Evolutionary conservation across 2,329 filamentous ascomycete genomes (phyloP).

Genomic region (Phyllosticta citribraziliensis): DNA sequence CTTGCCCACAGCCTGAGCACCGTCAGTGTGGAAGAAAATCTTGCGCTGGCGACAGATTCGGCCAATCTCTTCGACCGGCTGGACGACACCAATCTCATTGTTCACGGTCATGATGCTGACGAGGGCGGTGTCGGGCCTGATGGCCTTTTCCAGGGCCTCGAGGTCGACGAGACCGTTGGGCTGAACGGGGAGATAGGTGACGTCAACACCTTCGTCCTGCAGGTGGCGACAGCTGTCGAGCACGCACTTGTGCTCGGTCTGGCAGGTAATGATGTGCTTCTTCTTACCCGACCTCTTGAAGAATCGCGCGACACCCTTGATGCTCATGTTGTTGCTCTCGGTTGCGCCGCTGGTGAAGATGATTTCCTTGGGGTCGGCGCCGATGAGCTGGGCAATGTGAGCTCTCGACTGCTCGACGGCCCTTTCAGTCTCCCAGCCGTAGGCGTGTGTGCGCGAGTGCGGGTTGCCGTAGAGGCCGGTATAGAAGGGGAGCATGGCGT

Average conservation of each 20-base stretch:
- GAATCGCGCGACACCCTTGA: constrained; percentile 95
- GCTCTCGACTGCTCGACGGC: constrained; percentile 79
- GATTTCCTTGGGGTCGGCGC: constrained; percentile 93
- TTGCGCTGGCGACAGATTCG: constrained; percentile 84
- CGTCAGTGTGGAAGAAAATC: constrained; percentile 97
- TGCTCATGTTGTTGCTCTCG: constrained; percentile 99
- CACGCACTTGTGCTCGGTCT: constrained; percentile 99
- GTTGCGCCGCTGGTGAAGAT: constrained; percentile 98
- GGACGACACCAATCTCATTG: constrained; percentile 99
- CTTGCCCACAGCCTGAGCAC: constrained; percentile 95
- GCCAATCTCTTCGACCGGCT: constrained; percentile 88
- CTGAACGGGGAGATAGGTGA: constrained; percentile 93
- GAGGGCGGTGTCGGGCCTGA: constrained; percentile 79
- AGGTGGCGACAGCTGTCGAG: constrained; percentile 94
- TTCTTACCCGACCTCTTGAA: constrained; percentile 91
- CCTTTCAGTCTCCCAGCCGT: constrained; percentile 97
- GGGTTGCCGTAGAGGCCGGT: constrained; percentile 94
- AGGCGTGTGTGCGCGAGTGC: constrained; percentile 93
- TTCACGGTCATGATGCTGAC: constrained; percentile 99
- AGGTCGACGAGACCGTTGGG: constrained; percentile 77
- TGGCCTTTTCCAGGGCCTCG: constrained; percentile 75
- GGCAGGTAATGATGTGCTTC: constrained; percentile 94
- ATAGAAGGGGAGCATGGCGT: constrained; percentile 92
- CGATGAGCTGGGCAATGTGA: constrained; percentile 77
- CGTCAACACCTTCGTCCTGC: constrained; percentile 90